Evolutionary conservation across 495 filamentous ascomycete species (phyloP), one percentile per base, ranked within the genome.

Genomic region (Articulospora tetracladia): DNA sequence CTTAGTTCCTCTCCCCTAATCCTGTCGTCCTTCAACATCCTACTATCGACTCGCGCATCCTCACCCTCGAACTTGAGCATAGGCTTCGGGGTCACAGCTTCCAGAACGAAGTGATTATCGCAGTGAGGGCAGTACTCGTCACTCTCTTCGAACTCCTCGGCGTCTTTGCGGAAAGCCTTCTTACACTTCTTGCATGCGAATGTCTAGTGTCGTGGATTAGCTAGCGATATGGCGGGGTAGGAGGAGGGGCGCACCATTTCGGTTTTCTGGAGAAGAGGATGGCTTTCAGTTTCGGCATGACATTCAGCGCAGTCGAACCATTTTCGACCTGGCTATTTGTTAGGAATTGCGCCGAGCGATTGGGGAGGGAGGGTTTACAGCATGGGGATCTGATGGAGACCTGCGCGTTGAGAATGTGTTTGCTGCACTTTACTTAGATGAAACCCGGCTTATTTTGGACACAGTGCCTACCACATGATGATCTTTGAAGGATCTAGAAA

Each of bases 121-220:
- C 94, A 98, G 76, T 97, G 89, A n/a, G 94, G 95, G 76, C 94
- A 98, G 77, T 96, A 98, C 74, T 98, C 95, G 78, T 98, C 95
- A 71, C 91, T 90, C 64, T 97, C 95, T 66, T 98, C 94, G 69
- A 96, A 97, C 70, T 97, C 89, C 53, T 82, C 73, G 19, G 86
- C 85, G 66, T 97, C 89, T 76, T 98, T 98, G 49, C 94, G 88
- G 80, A 98, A 98, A 73, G 86, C 91, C 77, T 97, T 98, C 64
- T 88, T 90, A 84, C 94, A 98, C 77, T 98, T 98, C 60, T 98
- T 98, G 82, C 94, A 98, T 25, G 88, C 92, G 68, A 98, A 97
- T 0, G 70, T 61, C 66, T 68, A 25, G 26, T 1, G 12, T 39
- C 23, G 47, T 55, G 23, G 52, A 44, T 25, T 22, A 44, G 15